These are phyloP conservation scores for Eucalyptus grandis DNA, from an alignment of 345 rosid genomes.

Conservation along the genomic window DNA sequence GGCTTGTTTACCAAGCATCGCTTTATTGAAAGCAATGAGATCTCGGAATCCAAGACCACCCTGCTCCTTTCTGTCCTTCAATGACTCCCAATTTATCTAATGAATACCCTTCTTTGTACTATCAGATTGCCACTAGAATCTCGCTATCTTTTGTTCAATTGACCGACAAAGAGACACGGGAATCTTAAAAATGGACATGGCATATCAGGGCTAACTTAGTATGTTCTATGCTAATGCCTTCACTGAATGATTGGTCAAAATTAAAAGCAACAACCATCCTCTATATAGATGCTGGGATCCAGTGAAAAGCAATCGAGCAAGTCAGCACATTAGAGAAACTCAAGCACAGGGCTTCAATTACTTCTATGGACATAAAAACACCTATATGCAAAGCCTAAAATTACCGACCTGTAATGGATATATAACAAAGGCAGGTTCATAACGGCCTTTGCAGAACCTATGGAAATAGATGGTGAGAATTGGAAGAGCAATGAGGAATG, in stretches of 20 bases:
- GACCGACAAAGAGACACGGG: no score
- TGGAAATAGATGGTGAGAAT: constrained; percentile 66
- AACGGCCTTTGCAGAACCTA: constrained; percentile 60
- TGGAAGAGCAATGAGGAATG: constrained; percentile 63
- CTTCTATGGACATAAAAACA: not conserved
- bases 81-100: no score
- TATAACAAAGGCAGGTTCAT: constrained; percentile 59
- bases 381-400: not conserved
- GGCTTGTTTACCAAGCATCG: no score
- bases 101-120: no score
- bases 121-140: no score
- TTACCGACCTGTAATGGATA: constrained; percentile 61
- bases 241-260: not conserved
- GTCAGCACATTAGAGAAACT: not conserved
- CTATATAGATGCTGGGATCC: not conserved
- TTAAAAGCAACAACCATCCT: not conserved
- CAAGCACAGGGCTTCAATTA: not conserved
- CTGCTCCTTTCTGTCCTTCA: no score
- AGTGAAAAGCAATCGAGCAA: not conserved
- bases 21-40: no score
- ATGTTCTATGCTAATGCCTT: not conserved
- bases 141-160: no score
- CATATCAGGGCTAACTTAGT: not conserved
- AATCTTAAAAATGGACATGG: no score
- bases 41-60: no score